Conservation (phyloP, 2,329 filamentous ascomycete species). For the Cryphonectria japonica region DNA sequence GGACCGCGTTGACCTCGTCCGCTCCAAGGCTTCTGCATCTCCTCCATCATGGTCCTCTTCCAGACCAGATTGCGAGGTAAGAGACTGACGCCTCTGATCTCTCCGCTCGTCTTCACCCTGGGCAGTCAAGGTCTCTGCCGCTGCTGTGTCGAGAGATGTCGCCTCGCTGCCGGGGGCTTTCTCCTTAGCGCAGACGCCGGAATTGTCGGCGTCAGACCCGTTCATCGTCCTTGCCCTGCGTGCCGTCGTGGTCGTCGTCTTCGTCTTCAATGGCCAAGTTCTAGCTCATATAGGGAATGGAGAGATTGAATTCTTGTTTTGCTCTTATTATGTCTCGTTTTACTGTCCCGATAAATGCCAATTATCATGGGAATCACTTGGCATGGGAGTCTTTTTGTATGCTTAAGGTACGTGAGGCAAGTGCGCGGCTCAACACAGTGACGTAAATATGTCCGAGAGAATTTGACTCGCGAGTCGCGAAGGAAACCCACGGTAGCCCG, state of each 20-base stretch:
- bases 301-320: too few relatives aligned
- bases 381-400: not conserved
- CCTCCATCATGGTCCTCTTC: conserved; percentile 1
- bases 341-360: not conserved
- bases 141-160: not conserved
- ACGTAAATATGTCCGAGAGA: not conserved
- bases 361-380: not conserved
- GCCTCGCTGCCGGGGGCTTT: not conserved
- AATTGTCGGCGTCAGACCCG: not conserved
- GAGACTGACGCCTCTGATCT: not conserved
- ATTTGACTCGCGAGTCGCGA: not conserved
- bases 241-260: not conserved
- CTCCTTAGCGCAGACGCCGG: not conserved
- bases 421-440: not conserved
- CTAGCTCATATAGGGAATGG: too few relatives aligned
- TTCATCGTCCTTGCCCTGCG: not conserved
- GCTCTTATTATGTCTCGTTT: not conserved
- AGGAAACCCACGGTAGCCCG: not conserved
- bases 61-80: not conserved
- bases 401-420: not conserved
- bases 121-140: not conserved
- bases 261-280: not conserved
- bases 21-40: conserved; percentile 16
- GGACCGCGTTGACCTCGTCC: conserved; percentile 17
- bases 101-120: not conserved